Evolutionary conservation across 768 basidiomycete species (phyloP), one percentile per base, ranked within the genome.

Genomic region (Lyophyllum semitale): DNA sequence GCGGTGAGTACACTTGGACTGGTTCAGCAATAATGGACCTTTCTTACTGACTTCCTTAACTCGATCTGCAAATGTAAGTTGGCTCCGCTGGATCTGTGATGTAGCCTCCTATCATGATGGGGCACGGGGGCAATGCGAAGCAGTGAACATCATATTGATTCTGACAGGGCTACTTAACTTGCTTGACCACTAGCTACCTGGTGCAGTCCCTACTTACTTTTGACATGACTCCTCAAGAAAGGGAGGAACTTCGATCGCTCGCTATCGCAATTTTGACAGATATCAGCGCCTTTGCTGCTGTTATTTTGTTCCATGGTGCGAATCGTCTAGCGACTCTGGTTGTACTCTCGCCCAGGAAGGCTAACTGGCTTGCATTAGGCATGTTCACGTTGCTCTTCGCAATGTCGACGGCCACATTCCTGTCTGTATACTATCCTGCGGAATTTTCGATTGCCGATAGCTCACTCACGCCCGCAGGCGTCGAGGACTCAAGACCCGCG

Each of bases 381-480:
- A 44, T 58, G 4, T 58, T 58, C 33, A 44, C 48, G 18, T 18
- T 53, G 27, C 47, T 58, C 11, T 58, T 58, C 26, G 60, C 65
- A 1, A 77, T 35, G 48, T 78, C 74, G 49, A 78, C 66, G n/a
- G 65, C 61, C 46, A 70, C 64, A 57, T 75, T 71, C 9, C 52
- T 48, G 73, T 37, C 74, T 58, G 25, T 66, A 30, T 6, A 30
- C 30, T 15, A 4, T 35, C 6, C 12, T 3, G 33, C 53, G 45
- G 70, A 71, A 5, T 73, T 67, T 35, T 73, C 62, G 54, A 1
- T 55, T 30, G 3, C 8, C 2, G 1, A 13, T 6, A 27, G 18
- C 26, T 29, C 32, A 40, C n/a, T 48, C 26, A 11, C 37, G 29
- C 8, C 27, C 47, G 5, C 29, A 54, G 53, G 18, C 53, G 53